Conservation (phyloP, 225 moss, liverwort and hornwort genomes). For the Ulota crispa region DNA sequence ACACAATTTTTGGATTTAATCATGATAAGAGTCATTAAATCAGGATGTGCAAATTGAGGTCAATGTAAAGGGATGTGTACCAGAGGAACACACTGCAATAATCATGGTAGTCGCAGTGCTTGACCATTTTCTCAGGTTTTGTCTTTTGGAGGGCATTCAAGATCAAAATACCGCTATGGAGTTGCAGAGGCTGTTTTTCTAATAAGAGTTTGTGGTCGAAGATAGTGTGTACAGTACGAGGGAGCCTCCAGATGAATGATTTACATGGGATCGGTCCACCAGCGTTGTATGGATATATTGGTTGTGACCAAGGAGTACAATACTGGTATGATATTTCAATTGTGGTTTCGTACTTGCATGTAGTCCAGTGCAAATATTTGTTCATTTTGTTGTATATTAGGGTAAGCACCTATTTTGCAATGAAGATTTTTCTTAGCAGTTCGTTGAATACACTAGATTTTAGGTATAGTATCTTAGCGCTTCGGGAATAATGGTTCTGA, state of each 20-base stretch:
- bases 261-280: constrained; percentile 2
- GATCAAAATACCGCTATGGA: neutral
- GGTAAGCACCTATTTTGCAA: too few relatives aligned
- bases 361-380: too few relatives aligned
- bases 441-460: too few relatives aligned
- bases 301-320: too few relatives aligned
- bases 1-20: constrained; percentile 22
- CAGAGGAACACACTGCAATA: neutral
- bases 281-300: too few relatives aligned
- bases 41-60: constrained; percentile 30
- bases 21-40: constrained; percentile 7
- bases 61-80: constrained; percentile 21
- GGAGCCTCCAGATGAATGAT: constrained; percentile 5
- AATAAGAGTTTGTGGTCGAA: neutral
- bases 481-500: too few relatives aligned
- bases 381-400: too few relatives aligned
- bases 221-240: constrained; percentile 20
- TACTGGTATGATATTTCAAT: too few relatives aligned
- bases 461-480: too few relatives aligned
- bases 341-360: too few relatives aligned
- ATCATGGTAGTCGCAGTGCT: neutral
- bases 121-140: constrained; percentile 22
- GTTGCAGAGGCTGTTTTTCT: constrained; percentile 10
- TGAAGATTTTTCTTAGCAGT: too few relatives aligned
- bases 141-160: constrained; percentile 10